Conservation (phyloP, 2,329 filamentous ascomycete species). For the Colletotrichum tofieldiae region DNA sequence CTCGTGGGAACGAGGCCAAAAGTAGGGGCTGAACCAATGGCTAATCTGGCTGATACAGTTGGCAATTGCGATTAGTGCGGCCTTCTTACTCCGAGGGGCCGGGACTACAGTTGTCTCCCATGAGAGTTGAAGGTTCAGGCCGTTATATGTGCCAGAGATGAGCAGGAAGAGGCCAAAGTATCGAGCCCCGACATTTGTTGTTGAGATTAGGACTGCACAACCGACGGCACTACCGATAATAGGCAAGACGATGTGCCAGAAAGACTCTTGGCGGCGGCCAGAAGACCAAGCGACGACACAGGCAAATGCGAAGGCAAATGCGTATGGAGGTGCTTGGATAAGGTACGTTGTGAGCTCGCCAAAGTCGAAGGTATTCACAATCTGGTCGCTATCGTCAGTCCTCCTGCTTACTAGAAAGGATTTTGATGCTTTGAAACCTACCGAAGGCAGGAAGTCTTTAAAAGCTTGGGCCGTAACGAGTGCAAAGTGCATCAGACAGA, state of each 20-base stretch:
- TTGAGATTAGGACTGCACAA: constrained; percentile 58
- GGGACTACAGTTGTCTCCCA: constrained; percentile 59
- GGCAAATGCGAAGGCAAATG: constrained; percentile 57
- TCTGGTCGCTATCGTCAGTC: constrained; percentile 34
- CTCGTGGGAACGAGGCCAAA: constrained; percentile 49
- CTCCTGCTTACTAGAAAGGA: too few relatives aligned
- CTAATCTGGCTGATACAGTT: constrained; percentile 56
- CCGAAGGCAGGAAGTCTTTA: constrained; percentile 60
- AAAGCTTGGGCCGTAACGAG: constrained; percentile 60
- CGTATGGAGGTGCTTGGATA: constrained; percentile 58
- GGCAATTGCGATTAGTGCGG: constrained; percentile 58
- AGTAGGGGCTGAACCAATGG: constrained; percentile 59
- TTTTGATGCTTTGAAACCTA: constrained; percentile 24
- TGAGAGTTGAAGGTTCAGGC: constrained; percentile 56
- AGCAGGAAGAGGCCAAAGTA: constrained; percentile 60
- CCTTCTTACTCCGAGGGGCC: constrained; percentile 56
- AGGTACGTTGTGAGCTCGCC: constrained; percentile 53
- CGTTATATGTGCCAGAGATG: constrained; percentile 55
- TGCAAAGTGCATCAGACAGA: constrained; percentile 59
- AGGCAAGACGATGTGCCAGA: constrained; percentile 55
- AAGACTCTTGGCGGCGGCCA: constrained; percentile 53
- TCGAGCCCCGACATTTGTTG: constrained; percentile 56
- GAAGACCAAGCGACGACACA: constrained; percentile 55
- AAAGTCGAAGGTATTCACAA: constrained; percentile 50
- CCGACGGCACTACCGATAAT: constrained; percentile 55